Base-by-base conservation (phyloP, 169 alveolate species). In the Eimeria sp. region DNA sequence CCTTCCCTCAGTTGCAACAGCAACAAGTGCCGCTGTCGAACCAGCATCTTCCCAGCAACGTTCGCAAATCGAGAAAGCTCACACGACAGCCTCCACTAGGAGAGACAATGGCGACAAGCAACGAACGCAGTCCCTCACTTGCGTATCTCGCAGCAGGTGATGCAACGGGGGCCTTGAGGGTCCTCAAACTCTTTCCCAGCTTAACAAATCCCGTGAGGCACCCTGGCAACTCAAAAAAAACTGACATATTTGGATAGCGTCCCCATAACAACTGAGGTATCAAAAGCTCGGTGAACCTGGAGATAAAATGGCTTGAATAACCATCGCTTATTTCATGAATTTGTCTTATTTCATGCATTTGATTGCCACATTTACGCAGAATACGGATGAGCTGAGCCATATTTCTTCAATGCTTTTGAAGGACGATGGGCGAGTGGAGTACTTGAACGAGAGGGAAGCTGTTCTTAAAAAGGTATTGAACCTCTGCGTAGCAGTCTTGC, bases 381-480 rank as follows among this genome's bases (percentile, higher is more conserved):
- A 83, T 11, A 73, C 91, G 16, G 91, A 83, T 49, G 91, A 83
- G 75, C 72, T 83, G 75, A 47, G 51, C 34, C 67, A 83, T 61
- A 83, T 83, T 27, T 83, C 91, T 30, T 16, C 72, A 54, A 51
- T 83, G 91, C 91, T 83, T 61, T 40, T 83, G 57, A 51, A 54
- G 30, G 91, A 83, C n/a, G 91, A 83, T 58, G 91, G 72, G 51
- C 91, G 91, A 7, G 30, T 54, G 75, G 91, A 83, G 34, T 83
- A 83, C 49, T 16, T 83, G 27, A 54, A 83, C 72, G 47, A 51
- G 49, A 47, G 91, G 54, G 72, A 83, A 40, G 73, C 91, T 27
- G 45, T n/a, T 47, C 75, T 51, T 83, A 54, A 47, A 83, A 83
- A 83, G 91, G 91, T 83, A 58, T 30, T 83, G 34, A 54, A 54